Base-by-base conservation (phyloP, 2,329 filamentous ascomycete genomes). In the Colletotrichum shisoi region DNA sequence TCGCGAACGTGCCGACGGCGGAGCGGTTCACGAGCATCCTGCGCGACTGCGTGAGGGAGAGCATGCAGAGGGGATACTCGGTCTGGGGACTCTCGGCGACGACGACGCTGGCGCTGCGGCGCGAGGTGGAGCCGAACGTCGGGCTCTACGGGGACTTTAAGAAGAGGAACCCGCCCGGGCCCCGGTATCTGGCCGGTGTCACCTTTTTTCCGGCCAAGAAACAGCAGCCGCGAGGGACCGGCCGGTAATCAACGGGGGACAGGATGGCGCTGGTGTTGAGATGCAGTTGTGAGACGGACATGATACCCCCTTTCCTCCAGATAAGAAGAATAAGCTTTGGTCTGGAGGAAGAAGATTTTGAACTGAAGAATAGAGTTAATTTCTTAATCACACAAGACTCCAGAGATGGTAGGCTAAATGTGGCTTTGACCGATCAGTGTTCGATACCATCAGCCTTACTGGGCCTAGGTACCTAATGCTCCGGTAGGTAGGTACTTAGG, bases 1-100 rank as follows among this genome's bases (percentile, higher is more conserved):
- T 84, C 3, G 58, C 60, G 1, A 61, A 64, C 0, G 42, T 74
- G 0, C 76, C 75, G 0, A 68, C 69, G 0, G 58, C 71, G 4
- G 62, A 57, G 11, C 68, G 15, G 9, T 77, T 81, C 63, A 79
- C 76, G 1, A 24, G 31, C 0, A 64, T 78, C 27, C 72, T 82
- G 39, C 75, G 76, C 17, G 68, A 71, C 5, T 79, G 79, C 4
- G 75, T 79, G 0, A 66, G 64, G 3, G 71, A 70, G 5, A 81
- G 79, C 59, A 71, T 76, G 62, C 54, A 64, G 5, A 75, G 71
- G 48, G 76, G 76, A 4, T 82, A 81, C 66, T 68, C 67, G 27
- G 34, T 52, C 24, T 68, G 59, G 54, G 63, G 58, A 12, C n/a
- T 69, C 5, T 31, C 58, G 15, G 52, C 21, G 5, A 34, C 31